These are phyloP conservation scores for Termitomyces sp. DNA, from an alignment of 768 basidiomycete genomes.

Conservation along the genomic window DNA sequence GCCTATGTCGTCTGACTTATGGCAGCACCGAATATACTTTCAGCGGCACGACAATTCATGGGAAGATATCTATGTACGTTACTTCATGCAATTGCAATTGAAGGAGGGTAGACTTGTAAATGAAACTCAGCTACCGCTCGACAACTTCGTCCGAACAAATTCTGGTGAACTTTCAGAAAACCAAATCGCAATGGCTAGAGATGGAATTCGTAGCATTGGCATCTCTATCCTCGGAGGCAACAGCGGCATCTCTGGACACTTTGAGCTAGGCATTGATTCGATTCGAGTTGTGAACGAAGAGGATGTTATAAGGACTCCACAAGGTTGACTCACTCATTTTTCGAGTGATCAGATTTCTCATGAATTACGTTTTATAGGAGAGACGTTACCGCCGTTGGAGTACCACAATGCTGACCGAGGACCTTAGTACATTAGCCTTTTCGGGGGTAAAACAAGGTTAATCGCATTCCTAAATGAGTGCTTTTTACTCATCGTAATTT, in stretches of 20 bases:
- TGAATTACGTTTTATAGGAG: constrained; percentile 3
- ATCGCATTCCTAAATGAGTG: too few relatives aligned
- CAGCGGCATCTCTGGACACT: constrained; percentile 66
- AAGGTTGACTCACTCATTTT: constrained; percentile 11
- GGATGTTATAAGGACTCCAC: constrained; percentile 38
- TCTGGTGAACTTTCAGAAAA: constrained; percentile 64
- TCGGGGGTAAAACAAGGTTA: too few relatives aligned
- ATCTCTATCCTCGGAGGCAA: constrained; percentile 88
- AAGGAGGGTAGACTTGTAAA: too few relatives aligned
- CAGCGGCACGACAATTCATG: constrained; percentile 60
- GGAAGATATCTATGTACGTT: constrained; percentile 78
- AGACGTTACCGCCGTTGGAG: constrained; percentile 9
- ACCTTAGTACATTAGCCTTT: too few relatives aligned
- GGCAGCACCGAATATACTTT: constrained; percentile 92
- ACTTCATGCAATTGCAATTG: constrained; percentile 4
- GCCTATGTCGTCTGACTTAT: constrained; percentile 78
- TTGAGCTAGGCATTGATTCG: constrained; percentile 80
- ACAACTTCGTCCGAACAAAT: constrained; percentile 71
- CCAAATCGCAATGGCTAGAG: constrained; percentile 73
- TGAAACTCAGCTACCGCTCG: constrained; percentile 69
- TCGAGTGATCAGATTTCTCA: not conserved
- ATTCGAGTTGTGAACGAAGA: constrained; percentile 82
- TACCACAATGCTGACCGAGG: not conserved
- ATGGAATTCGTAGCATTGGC: constrained; percentile 76
- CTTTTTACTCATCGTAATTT: too few relatives aligned